Evolutionary conservation across 2,329 filamentous ascomycete species (phyloP).

Genomic region (Claviceps sp.): DNA sequence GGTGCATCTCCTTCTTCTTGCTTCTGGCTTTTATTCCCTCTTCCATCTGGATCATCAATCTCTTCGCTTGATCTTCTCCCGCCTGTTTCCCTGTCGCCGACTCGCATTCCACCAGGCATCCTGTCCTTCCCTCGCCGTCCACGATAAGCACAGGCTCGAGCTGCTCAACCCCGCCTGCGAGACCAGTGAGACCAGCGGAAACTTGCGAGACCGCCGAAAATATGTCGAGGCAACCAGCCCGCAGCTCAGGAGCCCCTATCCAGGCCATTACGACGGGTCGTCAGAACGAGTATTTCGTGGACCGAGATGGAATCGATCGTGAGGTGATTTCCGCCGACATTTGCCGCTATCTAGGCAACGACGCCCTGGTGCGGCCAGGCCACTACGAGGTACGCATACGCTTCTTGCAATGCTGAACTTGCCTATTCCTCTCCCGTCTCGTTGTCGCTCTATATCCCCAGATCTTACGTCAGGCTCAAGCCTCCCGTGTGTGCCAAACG

Average conservation of each 20-base stretch:
- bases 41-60: constrained; percentile 4
- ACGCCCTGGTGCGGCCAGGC: constrained; percentile 64
- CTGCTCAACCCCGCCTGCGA: constrained; percentile 4
- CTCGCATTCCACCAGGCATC: constrained; percentile 9
- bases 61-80: constrained; percentile 6
- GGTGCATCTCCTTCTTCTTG: constrained; percentile 9
- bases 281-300: constrained; percentile 70
- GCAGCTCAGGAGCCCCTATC: constrained; percentile 22
- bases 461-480: not conserved
- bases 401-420: not conserved
- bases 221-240: constrained; percentile 25
- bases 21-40: constrained; percentile 8
- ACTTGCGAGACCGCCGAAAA: constrained; percentile 2
- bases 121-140: constrained; percentile 3
- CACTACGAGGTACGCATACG: constrained; percentile 49
- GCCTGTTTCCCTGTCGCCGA: not conserved
- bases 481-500: too few species aligned
- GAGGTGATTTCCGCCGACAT: constrained; percentile 78
- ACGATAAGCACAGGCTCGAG: constrained; percentile 1
- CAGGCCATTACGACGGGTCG: constrained; percentile 27
- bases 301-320: constrained; percentile 66
- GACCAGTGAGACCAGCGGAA: too few species aligned
- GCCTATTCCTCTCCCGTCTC: not conserved
- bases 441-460: too few species aligned
- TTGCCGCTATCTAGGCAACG: constrained; percentile 71